Evolutionary conservation across 2,329 filamentous ascomycete species (phyloP).

Genomic region (Magnaporthiopsis poae): DNA sequence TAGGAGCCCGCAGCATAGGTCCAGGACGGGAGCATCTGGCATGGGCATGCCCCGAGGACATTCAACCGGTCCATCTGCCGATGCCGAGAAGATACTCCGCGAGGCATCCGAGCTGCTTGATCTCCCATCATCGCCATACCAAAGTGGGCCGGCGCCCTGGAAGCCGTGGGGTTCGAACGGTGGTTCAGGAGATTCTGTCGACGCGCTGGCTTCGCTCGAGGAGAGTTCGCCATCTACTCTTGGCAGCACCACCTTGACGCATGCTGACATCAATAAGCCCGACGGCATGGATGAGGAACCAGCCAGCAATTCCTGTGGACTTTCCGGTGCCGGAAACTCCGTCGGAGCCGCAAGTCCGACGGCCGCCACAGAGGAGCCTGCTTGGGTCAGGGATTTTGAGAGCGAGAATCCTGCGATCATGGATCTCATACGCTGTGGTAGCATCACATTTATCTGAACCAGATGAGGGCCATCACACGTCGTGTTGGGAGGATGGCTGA

Average conservation of each 20-base stretch:
- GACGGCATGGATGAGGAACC: not conserved
- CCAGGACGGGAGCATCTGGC: not conserved
- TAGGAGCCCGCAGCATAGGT: not conserved
- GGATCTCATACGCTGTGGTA: constrained; percentile 16
- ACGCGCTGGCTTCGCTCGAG: not conserved
- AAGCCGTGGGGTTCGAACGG: not conserved
- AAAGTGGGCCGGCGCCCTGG: not conserved
- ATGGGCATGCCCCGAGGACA: not conserved
- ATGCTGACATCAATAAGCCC: not conserved
- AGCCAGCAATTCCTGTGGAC: not conserved
- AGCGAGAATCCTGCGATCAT: constrained; percentile 15
- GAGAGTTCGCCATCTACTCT: not conserved
- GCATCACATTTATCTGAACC: constrained; percentile 2
- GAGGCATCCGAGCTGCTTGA: constrained; percentile 4
- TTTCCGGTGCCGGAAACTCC: not conserved
- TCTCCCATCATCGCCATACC: not conserved
- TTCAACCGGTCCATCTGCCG: not conserved
- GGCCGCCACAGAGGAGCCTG: constrained; percentile 12
- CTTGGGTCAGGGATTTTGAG: constrained; percentile 16
- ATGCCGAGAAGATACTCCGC: not conserved
- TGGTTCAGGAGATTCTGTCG: not conserved
- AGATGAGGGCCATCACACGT: not conserved
- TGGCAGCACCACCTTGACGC: not conserved
- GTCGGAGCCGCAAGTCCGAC: not conserved
- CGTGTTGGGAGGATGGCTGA: too few relatives aligned